phyloP scores from a whole-genome alignment of 768 basidiomycete species.

The Calvatia gigantea region DNA sequence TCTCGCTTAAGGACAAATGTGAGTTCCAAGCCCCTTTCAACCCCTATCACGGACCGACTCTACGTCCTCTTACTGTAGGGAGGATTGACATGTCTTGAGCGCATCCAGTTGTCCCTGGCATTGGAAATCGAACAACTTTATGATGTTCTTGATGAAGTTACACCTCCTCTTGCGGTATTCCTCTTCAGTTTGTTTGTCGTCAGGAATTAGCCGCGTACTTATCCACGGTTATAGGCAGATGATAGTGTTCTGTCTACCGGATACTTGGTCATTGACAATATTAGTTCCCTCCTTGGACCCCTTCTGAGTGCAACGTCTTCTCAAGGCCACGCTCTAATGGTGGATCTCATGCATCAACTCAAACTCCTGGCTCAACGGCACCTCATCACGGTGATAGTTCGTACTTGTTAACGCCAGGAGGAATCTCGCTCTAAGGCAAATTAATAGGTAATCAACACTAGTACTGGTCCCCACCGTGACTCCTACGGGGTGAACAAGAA shows the following conservation, averaged over 20 bases:
- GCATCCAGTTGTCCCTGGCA: slow-evolving; percentile 55
- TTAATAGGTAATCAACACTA: slow-evolving; percentile 59
- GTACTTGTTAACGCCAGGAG: slow-evolving; percentile 18
- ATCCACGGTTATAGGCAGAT: not conserved
- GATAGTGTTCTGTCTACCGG: slow-evolving; percentile 22
- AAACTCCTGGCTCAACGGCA: slow-evolving; percentile 43
- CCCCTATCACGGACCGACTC: no score
- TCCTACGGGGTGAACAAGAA: slow-evolving; percentile 35
- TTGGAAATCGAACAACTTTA: slow-evolving; percentile 57
- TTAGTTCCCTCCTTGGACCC: slow-evolving; percentile 64
- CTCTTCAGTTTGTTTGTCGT: not conserved
- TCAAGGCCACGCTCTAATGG: slow-evolving; percentile 76
- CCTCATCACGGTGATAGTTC: slow-evolving; percentile 50
- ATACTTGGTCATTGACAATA: slow-evolving; percentile 60
- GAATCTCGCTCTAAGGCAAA: not conserved
- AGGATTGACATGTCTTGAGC: slow-evolving; percentile 37
- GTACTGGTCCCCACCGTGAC: slow-evolving; percentile 29
- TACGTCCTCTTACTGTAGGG: slow-evolving; percentile 18
- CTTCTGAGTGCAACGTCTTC: slow-evolving; percentile 62
- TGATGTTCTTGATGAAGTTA: slow-evolving; percentile 44
- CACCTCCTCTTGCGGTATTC: slow-evolving; percentile 21
- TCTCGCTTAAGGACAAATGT: slow-evolving; percentile 23
- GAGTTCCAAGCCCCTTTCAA: not conserved
- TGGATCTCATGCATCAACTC: slow-evolving; percentile 64
- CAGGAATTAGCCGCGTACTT: not conserved